Evolutionary conservation across 805 yeast species (phyloP).

Genomic region (Candida schatavii): DNA sequence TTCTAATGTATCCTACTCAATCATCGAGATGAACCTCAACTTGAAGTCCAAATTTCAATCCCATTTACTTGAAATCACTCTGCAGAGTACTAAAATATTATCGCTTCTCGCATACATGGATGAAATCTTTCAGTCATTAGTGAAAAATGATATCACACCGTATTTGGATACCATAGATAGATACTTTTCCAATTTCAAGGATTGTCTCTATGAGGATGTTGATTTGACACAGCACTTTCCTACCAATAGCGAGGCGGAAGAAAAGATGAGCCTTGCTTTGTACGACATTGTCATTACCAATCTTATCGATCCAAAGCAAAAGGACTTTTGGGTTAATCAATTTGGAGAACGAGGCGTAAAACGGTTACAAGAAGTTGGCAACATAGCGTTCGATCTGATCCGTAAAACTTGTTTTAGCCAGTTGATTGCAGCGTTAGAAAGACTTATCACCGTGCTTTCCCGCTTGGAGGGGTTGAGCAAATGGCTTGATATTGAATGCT

Average conservation of each 20-base stretch:
- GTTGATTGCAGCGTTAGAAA: conserved; percentile 55
- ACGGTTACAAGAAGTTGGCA: conserved; percentile 52
- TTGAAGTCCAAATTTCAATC: conserved; percentile 7
- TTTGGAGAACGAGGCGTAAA: conserved; percentile 66
- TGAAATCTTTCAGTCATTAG: conserved; percentile 17
- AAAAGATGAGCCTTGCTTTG: conserved; percentile 21
- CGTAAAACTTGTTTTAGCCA: conserved; percentile 47
- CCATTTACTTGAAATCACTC: conserved; percentile 20
- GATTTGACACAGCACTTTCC: conserved; percentile 29
- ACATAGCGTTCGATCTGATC: conserved; percentile 47
- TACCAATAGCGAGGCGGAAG: conserved; percentile 12
- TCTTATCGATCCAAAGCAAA: conserved; percentile 45
- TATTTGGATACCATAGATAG: conserved; percentile 29
- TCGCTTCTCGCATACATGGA: conserved; percentile 23
- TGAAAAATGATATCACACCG: conserved; percentile 18
- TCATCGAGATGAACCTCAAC: conserved; percentile 15
- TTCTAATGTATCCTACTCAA: conserved; percentile 6
- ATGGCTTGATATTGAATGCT: conserved; percentile 26
- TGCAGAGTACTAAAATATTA: conserved; percentile 23
- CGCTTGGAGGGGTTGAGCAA: conserved; percentile 38
- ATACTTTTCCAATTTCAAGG: conserved; percentile 31
- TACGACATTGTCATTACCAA: conserved; percentile 54
- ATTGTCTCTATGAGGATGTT: conserved; percentile 16
- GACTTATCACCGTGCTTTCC: conserved; percentile 46
- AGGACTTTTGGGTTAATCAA: conserved; percentile 61